Evolutionary conservation across 345 rosid species (phyloP).

Genomic region (Carallia pectinifolia): DNA sequence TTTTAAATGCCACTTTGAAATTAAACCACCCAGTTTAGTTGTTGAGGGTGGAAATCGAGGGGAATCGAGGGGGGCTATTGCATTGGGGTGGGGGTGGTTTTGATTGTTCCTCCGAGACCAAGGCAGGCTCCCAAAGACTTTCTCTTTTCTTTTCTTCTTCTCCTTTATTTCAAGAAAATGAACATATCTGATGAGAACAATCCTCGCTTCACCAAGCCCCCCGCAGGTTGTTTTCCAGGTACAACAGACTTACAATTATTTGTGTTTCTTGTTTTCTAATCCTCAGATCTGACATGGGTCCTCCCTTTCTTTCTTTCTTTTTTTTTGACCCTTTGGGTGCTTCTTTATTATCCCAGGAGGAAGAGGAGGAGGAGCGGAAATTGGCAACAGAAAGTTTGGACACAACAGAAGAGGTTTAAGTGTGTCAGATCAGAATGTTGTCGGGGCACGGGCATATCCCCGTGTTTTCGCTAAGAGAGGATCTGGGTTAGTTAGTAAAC

Average conservation of each 20-base stretch:
- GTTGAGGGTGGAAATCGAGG: too few relatives aligned
- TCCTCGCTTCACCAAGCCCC: conserved; percentile 32
- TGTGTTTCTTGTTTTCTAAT: background rate
- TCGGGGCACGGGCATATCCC: conserved; percentile 47
- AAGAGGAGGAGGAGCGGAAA: conserved; percentile 2
- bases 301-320: background rate
- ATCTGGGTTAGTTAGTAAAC: conserved; percentile 29
- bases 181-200: conserved; percentile 50
- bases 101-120: background rate
- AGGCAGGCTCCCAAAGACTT: background rate
- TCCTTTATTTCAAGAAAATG: conserved; percentile 29
- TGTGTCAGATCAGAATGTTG: conserved; percentile 53
- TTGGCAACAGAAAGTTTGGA: conserved; percentile 44
- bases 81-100: background rate
- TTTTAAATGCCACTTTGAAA: too few relatives aligned
- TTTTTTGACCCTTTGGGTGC: background rate
- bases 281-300: conserved; percentile 13
- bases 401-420: conserved; percentile 63
- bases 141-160: background rate
- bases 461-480: conserved; percentile 61
- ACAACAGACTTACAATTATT: background rate
- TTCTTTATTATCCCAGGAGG: background rate
- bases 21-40: too few relatives aligned
- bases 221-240: conserved; percentile 45
- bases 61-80: too few relatives aligned